These are phyloP conservation scores for Comarum palustre DNA, from an alignment of 306 rosid species.

Conservation along the genomic window DNA sequence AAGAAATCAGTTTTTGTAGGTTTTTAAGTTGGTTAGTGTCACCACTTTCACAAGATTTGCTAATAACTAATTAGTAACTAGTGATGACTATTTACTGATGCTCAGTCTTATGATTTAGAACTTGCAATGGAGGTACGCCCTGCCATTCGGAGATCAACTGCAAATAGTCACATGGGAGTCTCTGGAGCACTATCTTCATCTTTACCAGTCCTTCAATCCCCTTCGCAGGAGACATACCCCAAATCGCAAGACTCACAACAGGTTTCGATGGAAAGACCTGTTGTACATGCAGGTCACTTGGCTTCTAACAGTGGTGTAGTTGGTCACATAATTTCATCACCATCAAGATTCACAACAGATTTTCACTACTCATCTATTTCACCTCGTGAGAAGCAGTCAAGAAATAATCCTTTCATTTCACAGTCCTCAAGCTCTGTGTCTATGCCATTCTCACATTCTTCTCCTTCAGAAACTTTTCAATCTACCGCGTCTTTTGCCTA, in stretches of 20 bases:
- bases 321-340: constrained; percentile 84
- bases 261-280: constrained; percentile 50
- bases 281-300: constrained; percentile 49
- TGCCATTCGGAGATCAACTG: constrained; percentile 58
- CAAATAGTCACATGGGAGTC: constrained; percentile 58
- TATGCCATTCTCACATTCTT: constrained; percentile 54
- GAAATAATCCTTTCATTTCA: constrained; percentile 52
- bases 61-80: constrained; percentile 24
- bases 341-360: constrained; percentile 76
- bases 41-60: constrained; percentile 17
- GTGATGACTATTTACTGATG: constrained; percentile 29
- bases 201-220: constrained; percentile 51
- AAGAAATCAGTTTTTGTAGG: constrained; percentile 30
- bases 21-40: constrained; percentile 43
- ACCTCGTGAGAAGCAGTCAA: constrained; percentile 52
- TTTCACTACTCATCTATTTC: constrained; percentile 78
- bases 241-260: constrained; percentile 68
- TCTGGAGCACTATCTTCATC: constrained; percentile 61
- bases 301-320: constrained; percentile 61
- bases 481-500: constrained; percentile 50
- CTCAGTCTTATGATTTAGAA: constrained; percentile 40
- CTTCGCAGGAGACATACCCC: constrained; percentile 61
- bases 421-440: constrained; percentile 46
- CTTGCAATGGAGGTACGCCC: constrained; percentile 73
- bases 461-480: constrained; percentile 46